Evolutionary conservation across 140 eudicot genomes (phyloP).

Genomic region (Anethum foeniculum): DNA sequence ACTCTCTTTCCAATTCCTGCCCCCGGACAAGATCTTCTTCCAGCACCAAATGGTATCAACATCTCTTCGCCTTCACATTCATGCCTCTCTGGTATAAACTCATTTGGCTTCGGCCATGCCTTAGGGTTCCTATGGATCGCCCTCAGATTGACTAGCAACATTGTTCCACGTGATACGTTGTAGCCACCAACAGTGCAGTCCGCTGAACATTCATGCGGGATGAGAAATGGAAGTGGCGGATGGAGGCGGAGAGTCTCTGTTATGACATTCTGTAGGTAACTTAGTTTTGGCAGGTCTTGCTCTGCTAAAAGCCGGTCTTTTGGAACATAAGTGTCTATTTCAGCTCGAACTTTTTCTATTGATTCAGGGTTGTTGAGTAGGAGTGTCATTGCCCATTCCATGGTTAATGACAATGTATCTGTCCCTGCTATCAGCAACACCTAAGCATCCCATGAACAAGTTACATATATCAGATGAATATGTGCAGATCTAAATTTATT

Average conservation of each 20-base stretch:
- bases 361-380: slow-evolving; percentile 4
- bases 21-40: slow-evolving; percentile 16
- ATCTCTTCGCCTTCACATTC: slow-evolving; percentile 8
- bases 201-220: slow-evolving; percentile 17
- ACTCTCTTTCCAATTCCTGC: slow-evolving; percentile 1
- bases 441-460: background rate
- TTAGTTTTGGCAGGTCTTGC: slow-evolving; percentile 6
- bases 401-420: slow-evolving; percentile 1
- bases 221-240: slow-evolving; percentile 10
- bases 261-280: slow-evolving; percentile 9
- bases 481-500: too few species aligned
- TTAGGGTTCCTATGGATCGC: slow-evolving; percentile 18
- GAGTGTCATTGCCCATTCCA: slow-evolving; percentile 17
- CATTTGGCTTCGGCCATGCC: slow-evolving; percentile 10
- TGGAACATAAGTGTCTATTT: slow-evolving; percentile 5
- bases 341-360: background rate
- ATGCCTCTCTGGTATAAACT: slow-evolving; percentile 9
- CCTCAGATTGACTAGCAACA: slow-evolving; percentile 16
- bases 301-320: slow-evolving; percentile 9
- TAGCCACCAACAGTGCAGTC: slow-evolving; percentile 19
- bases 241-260: slow-evolving; percentile 11
- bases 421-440: slow-evolving; percentile 11
- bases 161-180: slow-evolving; percentile 17
- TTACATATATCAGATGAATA: too few species aligned
- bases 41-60: slow-evolving; percentile 9